These are phyloP conservation scores for Rusavskia elegans DNA, from an alignment of 495 filamentous ascomycete genomes.

Conservation along the genomic window DNA sequence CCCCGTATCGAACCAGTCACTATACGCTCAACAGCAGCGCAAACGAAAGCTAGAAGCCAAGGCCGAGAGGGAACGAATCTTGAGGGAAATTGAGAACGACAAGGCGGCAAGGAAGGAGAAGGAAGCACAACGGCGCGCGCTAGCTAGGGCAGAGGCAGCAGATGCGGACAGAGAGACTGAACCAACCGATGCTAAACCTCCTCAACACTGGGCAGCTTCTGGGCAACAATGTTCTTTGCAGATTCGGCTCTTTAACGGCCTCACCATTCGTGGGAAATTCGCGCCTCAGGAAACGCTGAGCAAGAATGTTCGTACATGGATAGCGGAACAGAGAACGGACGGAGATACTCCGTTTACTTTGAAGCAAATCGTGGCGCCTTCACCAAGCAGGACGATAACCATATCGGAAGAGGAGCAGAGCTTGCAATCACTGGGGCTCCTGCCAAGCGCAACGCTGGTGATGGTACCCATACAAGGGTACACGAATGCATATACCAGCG, in stretches of 20 bases:
- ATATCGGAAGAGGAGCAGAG: conserved; percentile 55
- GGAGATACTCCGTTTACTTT: conserved; percentile 56
- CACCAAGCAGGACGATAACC: conserved; percentile 56
- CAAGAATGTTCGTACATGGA: conserved; percentile 56
- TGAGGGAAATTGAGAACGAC: conserved; percentile 50
- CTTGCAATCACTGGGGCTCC: conserved; percentile 49
- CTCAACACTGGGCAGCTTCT: not conserved
- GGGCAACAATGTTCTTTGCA: conserved; percentile 47
- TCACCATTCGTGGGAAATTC: conserved; percentile 59
- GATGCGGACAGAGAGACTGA: not conserved
- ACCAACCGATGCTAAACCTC: too few species aligned
- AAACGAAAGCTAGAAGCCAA: conserved; percentile 36
- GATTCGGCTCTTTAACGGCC: conserved; percentile 72
- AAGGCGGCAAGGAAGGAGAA: conserved; percentile 42
- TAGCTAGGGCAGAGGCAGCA: conserved; percentile 6
- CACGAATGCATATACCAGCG: conserved; percentile 40
- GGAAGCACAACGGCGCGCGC: conserved; percentile 31
- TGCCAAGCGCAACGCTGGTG: conserved; percentile 68
- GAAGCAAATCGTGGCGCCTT: conserved; percentile 67
- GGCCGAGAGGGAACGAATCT: conserved; percentile 43
- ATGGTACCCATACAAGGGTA: conserved; percentile 53
- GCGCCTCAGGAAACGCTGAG: conserved; percentile 44
- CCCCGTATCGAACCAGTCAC: conserved; percentile 14
- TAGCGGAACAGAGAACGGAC: conserved; percentile 38
- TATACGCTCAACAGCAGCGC: conserved; percentile 32